Evolutionary conservation across 75 land plant genomes (phyloP).

Genomic region (Cryptomeria japonica): DNA sequence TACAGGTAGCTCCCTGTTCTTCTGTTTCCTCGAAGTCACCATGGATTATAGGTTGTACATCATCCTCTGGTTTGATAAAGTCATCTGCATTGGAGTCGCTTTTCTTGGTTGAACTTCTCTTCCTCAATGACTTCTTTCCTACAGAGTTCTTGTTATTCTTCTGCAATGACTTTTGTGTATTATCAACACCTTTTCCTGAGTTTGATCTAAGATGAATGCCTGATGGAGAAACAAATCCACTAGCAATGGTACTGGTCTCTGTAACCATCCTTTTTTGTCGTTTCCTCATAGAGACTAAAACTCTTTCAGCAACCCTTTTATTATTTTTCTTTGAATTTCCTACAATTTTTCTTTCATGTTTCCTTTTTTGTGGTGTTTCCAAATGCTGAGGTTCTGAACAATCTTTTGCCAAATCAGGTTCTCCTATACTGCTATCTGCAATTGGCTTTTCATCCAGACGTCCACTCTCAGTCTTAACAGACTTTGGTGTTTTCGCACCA

Average conservation of each 20-base stretch:
- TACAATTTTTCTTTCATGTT: conserved; percentile 27
- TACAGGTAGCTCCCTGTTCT: conserved; percentile 22
- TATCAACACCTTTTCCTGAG: conserved; percentile 33
- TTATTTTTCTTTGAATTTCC: conserved; percentile 37
- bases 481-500: conserved; percentile 27
- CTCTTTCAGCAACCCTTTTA: conserved; percentile 65
- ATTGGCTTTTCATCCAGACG: conserved; percentile 52
- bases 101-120: conserved; percentile 16
- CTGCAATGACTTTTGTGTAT: conserved; percentile 22
- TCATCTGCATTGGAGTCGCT: conserved; percentile 6
- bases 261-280: conserved; percentile 48
- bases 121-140: conserved; percentile 31
- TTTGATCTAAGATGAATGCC: conserved; percentile 38
- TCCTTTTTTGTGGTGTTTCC: conserved; percentile 35
- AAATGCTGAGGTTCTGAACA: conserved; percentile 4
- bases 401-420: conserved; percentile 21
- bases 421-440: conserved; percentile 63
- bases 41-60: conserved; percentile 6
- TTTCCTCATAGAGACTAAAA: conserved; percentile 49
- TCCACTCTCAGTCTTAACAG: conserved; percentile 55
- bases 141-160: conserved; percentile 17
- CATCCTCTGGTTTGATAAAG: conserved; percentile 17
- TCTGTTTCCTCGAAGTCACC: conserved; percentile 9
- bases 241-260: conserved; percentile 43
- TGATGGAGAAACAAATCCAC: conserved; percentile 19